These are phyloP conservation scores for Sphagnurus paluster DNA, from an alignment of 1,284 basidiomycete species.

Conservation along the genomic window DNA sequence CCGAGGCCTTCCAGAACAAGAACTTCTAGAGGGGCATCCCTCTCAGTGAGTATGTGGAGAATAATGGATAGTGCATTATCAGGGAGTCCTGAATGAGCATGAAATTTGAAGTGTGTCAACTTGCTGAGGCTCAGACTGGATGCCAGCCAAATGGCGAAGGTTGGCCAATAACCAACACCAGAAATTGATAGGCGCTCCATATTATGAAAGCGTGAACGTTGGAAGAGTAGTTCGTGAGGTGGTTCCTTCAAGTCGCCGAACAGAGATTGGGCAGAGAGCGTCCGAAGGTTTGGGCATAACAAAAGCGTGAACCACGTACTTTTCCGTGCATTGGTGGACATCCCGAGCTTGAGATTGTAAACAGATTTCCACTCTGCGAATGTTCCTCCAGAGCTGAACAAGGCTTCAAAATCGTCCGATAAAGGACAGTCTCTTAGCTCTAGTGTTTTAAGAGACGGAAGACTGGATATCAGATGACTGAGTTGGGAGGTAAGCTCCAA, in stretches of 20 bases:
- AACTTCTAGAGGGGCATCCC: constrained; percentile 1
- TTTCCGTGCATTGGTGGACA: not conserved
- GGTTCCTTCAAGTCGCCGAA: no score
- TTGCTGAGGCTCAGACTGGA: not conserved
- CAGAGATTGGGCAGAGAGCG: no score
- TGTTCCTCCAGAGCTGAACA: not conserved
- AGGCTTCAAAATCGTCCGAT: not conserved
- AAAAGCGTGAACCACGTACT: not conserved
- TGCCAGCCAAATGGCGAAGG: no score
- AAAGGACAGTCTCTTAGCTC: not conserved
- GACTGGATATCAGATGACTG: not conserved
- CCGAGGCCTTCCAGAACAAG: constrained; percentile 9
- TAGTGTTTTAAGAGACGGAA: not conserved
- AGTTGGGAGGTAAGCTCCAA: not conserved
- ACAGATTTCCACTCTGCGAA: not conserved
- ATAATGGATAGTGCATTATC: not conserved
- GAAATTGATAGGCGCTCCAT: no score
- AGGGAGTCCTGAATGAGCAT: not conserved
- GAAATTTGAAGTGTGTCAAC: constrained; percentile 11
- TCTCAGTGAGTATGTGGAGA: not conserved
- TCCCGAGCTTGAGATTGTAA: not conserved
- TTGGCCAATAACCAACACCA: no score
- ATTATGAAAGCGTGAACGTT: no score
- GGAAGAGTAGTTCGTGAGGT: no score
- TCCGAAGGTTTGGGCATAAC: not conserved